Conservation (phyloP, 208 protist species). For the Acanthamoeba triangularis region DNA sequence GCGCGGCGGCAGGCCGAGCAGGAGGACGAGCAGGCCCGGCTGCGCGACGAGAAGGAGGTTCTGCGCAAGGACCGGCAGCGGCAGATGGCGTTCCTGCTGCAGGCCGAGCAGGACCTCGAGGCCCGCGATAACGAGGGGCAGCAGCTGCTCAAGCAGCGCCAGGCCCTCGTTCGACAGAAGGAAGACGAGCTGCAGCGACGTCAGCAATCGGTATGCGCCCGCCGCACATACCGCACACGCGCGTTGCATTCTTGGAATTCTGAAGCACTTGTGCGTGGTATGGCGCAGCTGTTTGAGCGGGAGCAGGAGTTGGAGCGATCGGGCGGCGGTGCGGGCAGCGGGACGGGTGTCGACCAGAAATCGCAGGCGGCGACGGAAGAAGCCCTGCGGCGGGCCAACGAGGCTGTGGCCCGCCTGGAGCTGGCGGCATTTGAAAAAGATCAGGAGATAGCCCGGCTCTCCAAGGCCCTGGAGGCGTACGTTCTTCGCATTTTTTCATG, state of each 20-base stretch:
- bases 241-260: background rate
- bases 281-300: background rate
- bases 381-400: background rate
- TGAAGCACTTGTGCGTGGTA: background rate
- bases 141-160: constrained; percentile 12
- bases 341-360: background rate
- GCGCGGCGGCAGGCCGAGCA: background rate
- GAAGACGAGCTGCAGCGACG: constrained; percentile 16
- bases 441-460: background rate
- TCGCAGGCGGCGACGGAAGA: background rate
- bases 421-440: background rate
- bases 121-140: background rate
- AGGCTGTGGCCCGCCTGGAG: background rate
- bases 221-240: background rate
- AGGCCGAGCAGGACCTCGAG: constrained; percentile 19
- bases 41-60: constrained; percentile 8
- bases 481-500: background rate
- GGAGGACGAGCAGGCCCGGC: background rate
- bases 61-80: constrained; percentile 10
- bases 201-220: background rate
- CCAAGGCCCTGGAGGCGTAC: background rate
- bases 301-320: background rate
- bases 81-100: constrained; percentile 19
- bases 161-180: background rate
- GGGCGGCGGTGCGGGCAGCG: background rate